Evolutionary conservation across 805 yeast species (phyloP), one percentile per base, ranked within the genome.

Genomic region (Grigorovia humatica): DNA sequence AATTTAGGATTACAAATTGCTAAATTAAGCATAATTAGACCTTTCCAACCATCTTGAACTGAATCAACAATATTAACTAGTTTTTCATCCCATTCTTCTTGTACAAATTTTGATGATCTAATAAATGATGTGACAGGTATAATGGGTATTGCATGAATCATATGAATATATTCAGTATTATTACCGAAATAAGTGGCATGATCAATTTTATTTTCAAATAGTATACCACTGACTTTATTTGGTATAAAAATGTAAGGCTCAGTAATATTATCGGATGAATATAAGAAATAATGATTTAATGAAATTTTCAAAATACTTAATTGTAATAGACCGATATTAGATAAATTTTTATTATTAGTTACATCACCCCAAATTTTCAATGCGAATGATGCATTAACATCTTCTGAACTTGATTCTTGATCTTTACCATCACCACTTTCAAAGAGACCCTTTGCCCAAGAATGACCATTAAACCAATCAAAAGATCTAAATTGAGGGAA

Each of bases 401-500:
- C 90, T 63, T 85, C 90, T 12, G 86, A 80, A 19, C 81, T 76
- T 0, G 86, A 80, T 65, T 85, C 90, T 64, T 85, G 81, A 64
- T 84, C 86, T 57, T 82, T 82, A 30, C 91, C 90, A 65, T 85
- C 90, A 8, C 85, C 86, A 54, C 82, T 74, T 38, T 79, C 75
- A 59, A 78, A 81, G 18, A 84, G 71, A 2, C 91, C 90, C 60
- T 81, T 82, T 0, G 90, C 91, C 79, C 84, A 83, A 0, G 89
- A 82, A 62, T 85, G 90, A 0, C 91, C 91, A 59, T 77, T 77
- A 62, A 70, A 85, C 87, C 87, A 85, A 62, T 83, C 88, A 67
- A 83, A 84, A 8, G 80, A 74, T 60, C 90, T 74, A 46, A 73
- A 82, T 17, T 78, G 82, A 7, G 89, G 89, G 68, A 83, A 84